Evolutionary conservation across 1,139 yeast species (phyloP).

Genomic region (Yamadazyma siamensis): DNA sequence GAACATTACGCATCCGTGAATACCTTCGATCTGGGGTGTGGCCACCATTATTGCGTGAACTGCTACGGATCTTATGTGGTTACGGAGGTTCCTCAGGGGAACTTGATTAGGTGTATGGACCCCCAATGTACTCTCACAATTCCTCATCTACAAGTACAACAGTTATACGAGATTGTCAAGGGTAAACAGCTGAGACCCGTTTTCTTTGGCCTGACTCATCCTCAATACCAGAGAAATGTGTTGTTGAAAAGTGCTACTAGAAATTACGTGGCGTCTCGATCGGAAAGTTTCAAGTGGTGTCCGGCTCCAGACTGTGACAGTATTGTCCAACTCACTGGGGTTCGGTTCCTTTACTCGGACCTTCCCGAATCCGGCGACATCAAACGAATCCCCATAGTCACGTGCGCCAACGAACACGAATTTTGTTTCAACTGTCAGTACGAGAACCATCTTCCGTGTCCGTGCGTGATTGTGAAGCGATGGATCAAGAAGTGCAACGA

Average conservation of each 20-base stretch:
- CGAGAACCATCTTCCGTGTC: constrained; percentile 82
- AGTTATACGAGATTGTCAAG: constrained; percentile 4
- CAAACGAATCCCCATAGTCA: constrained; percentile 54
- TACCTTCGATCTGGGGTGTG: constrained; percentile 61
- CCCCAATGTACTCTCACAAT: constrained; percentile 29
- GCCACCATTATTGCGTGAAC: constrained; percentile 62
- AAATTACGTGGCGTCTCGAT: constrained; percentile 48
- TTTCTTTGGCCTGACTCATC: too few species aligned
- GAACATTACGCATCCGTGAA: constrained; percentile 39
- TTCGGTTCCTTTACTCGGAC: constrained; percentile 5
- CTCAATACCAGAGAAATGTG: constrained; percentile 10
- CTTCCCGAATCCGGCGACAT: constrained; percentile 32
- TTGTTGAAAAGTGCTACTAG: constrained; percentile 34
- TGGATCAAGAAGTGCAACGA: constrained; percentile 85
- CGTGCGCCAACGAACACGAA: constrained; percentile 62
- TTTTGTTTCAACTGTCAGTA: constrained; percentile 79
- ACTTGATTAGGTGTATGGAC: constrained; percentile 66
- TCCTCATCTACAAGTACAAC: constrained; percentile 25
- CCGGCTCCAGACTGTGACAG: constrained; percentile 80
- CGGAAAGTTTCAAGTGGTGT: constrained; percentile 65
- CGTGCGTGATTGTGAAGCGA: constrained; percentile 62
- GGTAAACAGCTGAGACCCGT: neutral
- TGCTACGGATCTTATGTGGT: constrained; percentile 65
- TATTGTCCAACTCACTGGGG: constrained; percentile 19
- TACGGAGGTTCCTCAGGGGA: constrained; percentile 50